Base-by-base conservation (phyloP, 257 asterid genomes). In the Hygrophila difformis region DNA sequence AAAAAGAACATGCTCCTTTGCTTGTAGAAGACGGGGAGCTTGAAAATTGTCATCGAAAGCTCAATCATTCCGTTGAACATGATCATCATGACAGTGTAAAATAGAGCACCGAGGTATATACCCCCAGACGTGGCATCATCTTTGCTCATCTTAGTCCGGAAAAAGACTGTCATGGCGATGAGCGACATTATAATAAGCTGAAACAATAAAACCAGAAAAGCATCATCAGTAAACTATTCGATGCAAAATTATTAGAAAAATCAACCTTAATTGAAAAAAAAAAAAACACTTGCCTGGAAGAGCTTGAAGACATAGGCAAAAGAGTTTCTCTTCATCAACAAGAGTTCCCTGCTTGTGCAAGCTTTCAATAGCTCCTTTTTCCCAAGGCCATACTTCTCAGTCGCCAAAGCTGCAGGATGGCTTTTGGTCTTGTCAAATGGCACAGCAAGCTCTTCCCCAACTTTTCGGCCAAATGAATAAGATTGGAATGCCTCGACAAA, bases 1-100 rank as follows among this genome's bases (percentile, higher is more conserved):
- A 69, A 72, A 52, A 79, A 79, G 46, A 37, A 65, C 71, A 68
- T 66, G 42, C 66, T 72, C 61, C 88, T 56, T 62, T 78, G 88
- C 59, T 78, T 78, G 61, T 71, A 78, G 67, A 79, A 79, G 10
- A 75, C 79, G 0, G 89, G 89, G 37, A 79, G 82, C 66, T 79
- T 79, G 47, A 58, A 69, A 44, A 79, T 67, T 3, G 76, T 67
- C 89, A 70, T 56, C 4, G 77, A 44, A 14, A 75, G 69, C 66
- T 79, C 85, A 0, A 79, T 24, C 57, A 79, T 44, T 22, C 89
- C 89, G 4, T 79, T 77, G 62, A 81, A 81, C 81, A 77, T 66
- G 29, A 67, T 40, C 64, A 60, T 67, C n/a, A 72, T 39, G 26
- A 72, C 62, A 1, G 59, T 1, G 35, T 63, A 74, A 50, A 81